These are phyloP conservation scores for Phalaenopsis aphrodite DNA, from an alignment of 106 monocot species.

Conservation along the genomic window DNA sequence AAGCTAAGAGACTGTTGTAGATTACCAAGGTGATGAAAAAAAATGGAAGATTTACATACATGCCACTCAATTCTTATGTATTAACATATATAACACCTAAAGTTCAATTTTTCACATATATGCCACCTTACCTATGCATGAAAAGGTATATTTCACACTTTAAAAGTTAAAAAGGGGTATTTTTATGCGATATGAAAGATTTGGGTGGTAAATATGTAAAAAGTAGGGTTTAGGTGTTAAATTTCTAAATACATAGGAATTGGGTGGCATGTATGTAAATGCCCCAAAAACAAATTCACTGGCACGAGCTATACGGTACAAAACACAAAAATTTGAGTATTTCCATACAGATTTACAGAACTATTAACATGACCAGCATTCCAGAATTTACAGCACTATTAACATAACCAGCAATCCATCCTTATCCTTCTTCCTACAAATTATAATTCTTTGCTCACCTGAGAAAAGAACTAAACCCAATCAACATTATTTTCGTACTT, in stretches of 20 bases:
- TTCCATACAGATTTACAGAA: not conserved
- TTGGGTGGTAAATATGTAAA: too few species aligned
- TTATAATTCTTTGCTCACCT: not conserved
- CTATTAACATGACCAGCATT: not conserved
- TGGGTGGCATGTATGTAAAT: too few species aligned
- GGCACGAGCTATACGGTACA: not conserved
- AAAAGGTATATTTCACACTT: not conserved
- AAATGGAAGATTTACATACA: too few species aligned
- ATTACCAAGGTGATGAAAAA: not conserved
- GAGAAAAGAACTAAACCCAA: not conserved
- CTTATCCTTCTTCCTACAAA: not conserved
- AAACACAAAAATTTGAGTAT: not conserved
- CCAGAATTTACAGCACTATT: not conserved
- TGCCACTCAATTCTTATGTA: too few species aligned
- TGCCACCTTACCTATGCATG: too few species aligned
- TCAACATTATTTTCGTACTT: not conserved
- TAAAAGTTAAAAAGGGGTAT: too few species aligned
- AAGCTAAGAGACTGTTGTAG: not conserved
- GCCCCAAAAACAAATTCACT: not conserved
- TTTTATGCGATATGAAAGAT: too few species aligned
- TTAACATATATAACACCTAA: too few species aligned
- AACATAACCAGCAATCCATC: not conserved
- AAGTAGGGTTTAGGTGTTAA: too few species aligned
- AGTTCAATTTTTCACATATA: too few species aligned
- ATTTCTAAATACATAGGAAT: too few species aligned